Base-by-base conservation (phyloP, 2,329 filamentous ascomycete genomes). In the Arthrobotrys conoides region DNA sequence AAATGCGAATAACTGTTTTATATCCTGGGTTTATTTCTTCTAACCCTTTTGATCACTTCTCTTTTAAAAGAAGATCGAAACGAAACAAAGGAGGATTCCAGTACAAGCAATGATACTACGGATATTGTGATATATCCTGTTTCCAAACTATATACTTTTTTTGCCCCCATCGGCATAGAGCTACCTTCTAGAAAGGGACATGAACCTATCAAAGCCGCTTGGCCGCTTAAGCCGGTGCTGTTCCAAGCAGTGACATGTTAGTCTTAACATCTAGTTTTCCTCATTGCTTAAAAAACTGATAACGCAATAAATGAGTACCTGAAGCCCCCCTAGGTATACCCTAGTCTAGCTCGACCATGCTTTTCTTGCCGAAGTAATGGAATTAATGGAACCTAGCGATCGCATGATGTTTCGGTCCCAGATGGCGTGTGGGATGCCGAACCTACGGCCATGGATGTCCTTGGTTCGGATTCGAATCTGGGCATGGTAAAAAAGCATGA, bases 341-440 rank as follows among this genome's bases (percentile, higher is more conserved):
- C 48, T 30, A n/a, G 59, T 51, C 48, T 59, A 70, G 46, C 16
- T 20, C 27, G 27, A 44, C 65, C 59, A 76, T 70, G 72, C 57
- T 51, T 48, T 68, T 57, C 33, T 57, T 68, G 57, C 67, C 73
- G 61, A 66, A 59, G 51, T 33, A 61, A 68, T 71, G 57, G 67
- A 67, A 61, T 30, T 44, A 55, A 57, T 46, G 59, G 20, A 63
- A 59, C 51, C 33, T 51, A 55, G 53, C 64, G 38, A 76, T 65
- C 71, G 66, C 64, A 70, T 77, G 66, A 71, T 70, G 67, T 77
- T 67, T 71, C 46, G 67, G 3, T 71, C 66, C 67, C 73, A 71
- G 48, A 33, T 48, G 44, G 44, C 44, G 36, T 20, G 66, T 66
- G 41, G 64, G 63, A 68, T 66, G 33, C 67, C 61, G 73, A 67